Evolutionary conservation across 768 basidiomycete species (phyloP), one percentile per base, ranked within the genome.

Genomic region (Glaciozyma antarctica): DNA sequence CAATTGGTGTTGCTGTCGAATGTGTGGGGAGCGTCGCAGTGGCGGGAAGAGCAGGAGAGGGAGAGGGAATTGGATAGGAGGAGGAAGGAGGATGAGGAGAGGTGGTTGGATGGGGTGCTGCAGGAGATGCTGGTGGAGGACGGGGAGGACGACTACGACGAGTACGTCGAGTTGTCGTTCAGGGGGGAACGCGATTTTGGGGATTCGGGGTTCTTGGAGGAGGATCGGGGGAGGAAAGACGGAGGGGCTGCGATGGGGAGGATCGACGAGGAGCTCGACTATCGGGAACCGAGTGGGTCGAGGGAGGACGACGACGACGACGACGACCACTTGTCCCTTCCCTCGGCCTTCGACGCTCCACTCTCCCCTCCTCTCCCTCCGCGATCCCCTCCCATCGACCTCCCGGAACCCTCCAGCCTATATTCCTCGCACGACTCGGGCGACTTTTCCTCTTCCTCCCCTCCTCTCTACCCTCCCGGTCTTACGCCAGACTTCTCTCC

Each of bases 31-130:
- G 49, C 49, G 22, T n/a, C 24, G 49, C 26, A n/a, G 22, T n/a
- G 34, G 17, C 38, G 65, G 16, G 60, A 24, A 19, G 61, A 65
- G 47, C 65, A 66, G 48, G 32, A 38, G 28, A 15, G 13, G 13
- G n/a, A 15, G 26, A 30, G 32, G 55, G 32, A 38, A 13, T 8
- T 22, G 28, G 49, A 51, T 24, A 24, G 49, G 5, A n/a, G 49
- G n/a, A n/a, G 49, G 22, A 51, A 51, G 26, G 49, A n/a, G 24
- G 49, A 51, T 15, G 49, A 51, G n/a, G 49, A 51, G 49, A n/a
- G 49, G n/a, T 51, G 49, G 49, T 22, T 51, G n/a, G 49, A 51
- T 26, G 13, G 13, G 13, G n/a, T 51, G 3, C 49, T 51, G 9
- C n/a, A 51, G 49, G 49, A 51, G 49, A 51, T 51, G 49, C 49